These are phyloP conservation scores for Phytopythium oedochilum DNA, from an alignment of 352 stramenopile species.

Conservation along the genomic window DNA sequence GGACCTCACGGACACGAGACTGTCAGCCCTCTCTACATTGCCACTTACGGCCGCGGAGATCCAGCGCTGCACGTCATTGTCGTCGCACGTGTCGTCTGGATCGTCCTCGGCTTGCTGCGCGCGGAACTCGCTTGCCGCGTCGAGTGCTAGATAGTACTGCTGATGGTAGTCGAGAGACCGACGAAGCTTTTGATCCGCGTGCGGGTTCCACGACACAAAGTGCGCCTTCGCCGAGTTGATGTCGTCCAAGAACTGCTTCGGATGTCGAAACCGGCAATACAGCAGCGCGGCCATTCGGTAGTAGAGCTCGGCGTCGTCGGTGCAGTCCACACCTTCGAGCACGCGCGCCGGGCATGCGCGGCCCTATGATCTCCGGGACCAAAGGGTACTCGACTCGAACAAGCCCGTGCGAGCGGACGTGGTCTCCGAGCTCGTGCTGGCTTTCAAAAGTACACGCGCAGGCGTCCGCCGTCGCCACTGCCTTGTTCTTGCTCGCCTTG, in stretches of 20 bases:
- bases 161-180: slow-evolving; percentile 13
- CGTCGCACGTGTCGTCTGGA: slow-evolving; percentile 1
- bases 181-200: not conserved
- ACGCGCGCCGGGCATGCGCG: slow-evolving; percentile 8
- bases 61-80: too few relatives aligned
- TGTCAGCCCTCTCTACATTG: too few relatives aligned
- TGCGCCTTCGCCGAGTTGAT: not conserved
- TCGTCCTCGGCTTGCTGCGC: not conserved
- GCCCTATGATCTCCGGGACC: slow-evolving; percentile 16
- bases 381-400: slow-evolving; percentile 3
- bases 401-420: slow-evolving; percentile 1
- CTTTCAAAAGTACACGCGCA: too few relatives aligned
- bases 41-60: too few relatives aligned
- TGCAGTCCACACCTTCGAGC: slow-evolving; percentile 4
- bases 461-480: too few relatives aligned
- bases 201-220: not conserved
- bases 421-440: too few relatives aligned
- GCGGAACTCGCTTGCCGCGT: slow-evolving; percentile 6
- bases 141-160: slow-evolving; percentile 10
- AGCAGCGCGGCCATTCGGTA: slow-evolving; percentile 8
- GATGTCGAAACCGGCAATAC: slow-evolving; percentile 9
- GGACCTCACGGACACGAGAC: too few relatives aligned
- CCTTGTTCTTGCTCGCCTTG: not conserved
- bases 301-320: slow-evolving; percentile 10
- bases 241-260: not conserved